Base-by-base conservation (phyloP, 176 grass and related monocot genomes). In the Musa beccarii region DNA sequence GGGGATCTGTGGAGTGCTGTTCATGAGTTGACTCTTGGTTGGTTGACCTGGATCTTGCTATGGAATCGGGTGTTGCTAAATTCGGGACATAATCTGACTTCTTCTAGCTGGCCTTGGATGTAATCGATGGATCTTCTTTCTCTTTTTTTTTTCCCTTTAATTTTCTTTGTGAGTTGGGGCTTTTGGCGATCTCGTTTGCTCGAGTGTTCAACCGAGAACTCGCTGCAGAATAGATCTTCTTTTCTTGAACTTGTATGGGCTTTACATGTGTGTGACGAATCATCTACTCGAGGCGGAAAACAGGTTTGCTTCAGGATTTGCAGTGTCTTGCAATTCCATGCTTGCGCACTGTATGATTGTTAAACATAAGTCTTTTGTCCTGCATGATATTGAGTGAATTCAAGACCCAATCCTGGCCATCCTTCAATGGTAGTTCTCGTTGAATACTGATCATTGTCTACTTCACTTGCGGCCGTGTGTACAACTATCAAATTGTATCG, bases 1-100 rank as follows among this genome's bases (percentile, higher is more conserved):
- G 51, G 52, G 63, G 68, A 78, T 78, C 25, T 55, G 1, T 74
- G 52, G 53, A 26, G 28, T 74, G 25, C 11, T 66, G 34, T 70
- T 19, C 68, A n/a, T 70, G 68, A 51, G 66, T 70, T 70, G 68
- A 52, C 68, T 70, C 49, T 52, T 9, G 10, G 11, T 51, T 15
- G 19, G 68, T 70, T 52, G 49, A 70, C 49, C 43, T 70, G 67
- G 9, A 69, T 69, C 15, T 11, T 17, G 2, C 20, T n/a, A 11
- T 10, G 49, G 17, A 61, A n/a, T n/a, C 24, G 50, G 15, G 49
- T 54, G n/a, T 25, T 73, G 6, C 14, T 61, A 7, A 15, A 9
- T 15, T 17, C 8, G 17, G 13, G 1, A 21, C 6, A 19, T 14
- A 9, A 3, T 61, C 4, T 20, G 19, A 0, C 17, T 61, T 19